Conservation (phyloP, 2,329 filamentous ascomycete species). For the Talaromyces piceae region DNA sequence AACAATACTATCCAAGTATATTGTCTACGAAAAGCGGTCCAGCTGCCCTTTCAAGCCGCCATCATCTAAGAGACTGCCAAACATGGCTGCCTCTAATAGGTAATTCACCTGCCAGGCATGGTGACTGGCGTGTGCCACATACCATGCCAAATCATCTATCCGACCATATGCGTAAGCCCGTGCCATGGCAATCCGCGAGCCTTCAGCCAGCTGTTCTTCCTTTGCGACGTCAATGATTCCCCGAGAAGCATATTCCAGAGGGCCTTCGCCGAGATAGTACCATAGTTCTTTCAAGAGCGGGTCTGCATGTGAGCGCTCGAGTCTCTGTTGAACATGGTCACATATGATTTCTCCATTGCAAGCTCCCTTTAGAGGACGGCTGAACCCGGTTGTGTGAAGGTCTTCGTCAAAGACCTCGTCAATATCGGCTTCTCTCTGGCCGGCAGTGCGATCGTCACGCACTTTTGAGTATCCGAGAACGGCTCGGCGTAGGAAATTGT, state of each 20-base stretch:
- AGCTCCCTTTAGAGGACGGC: constrained; percentile 15
- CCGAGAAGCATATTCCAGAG: constrained; percentile 14
- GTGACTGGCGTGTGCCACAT: constrained; percentile 20
- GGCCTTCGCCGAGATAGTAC: constrained; percentile 11
- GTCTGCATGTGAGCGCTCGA: constrained; percentile 4
- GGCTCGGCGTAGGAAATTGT: constrained; percentile 15
- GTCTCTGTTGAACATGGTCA: constrained; percentile 13
- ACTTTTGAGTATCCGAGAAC: constrained; percentile 16
- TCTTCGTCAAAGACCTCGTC: constrained; percentile 18
- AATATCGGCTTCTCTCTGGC: constrained; percentile 16
- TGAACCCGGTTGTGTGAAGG: constrained; percentile 17
- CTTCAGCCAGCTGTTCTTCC: constrained; percentile 13
- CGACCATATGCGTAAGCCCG: constrained; percentile 14
- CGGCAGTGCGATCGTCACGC: constrained; percentile 7
- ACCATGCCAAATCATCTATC: constrained; percentile 18
- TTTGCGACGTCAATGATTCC: constrained; percentile 11
- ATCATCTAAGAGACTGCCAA: constrained; percentile 13
- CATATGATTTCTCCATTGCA: constrained; percentile 17
- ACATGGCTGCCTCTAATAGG: constrained; percentile 14
- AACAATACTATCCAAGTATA: not conserved
- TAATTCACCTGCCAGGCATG: constrained; percentile 23
- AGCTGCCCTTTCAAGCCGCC: constrained; percentile 12
- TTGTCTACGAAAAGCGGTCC: constrained; percentile 3
- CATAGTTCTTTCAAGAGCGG: constrained; percentile 13
- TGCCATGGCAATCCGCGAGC: constrained; percentile 13